These are phyloP conservation scores for Dictyostelium firmibasis DNA, from an alignment of 78 protist genomes.

Conservation along the genomic window DNA sequence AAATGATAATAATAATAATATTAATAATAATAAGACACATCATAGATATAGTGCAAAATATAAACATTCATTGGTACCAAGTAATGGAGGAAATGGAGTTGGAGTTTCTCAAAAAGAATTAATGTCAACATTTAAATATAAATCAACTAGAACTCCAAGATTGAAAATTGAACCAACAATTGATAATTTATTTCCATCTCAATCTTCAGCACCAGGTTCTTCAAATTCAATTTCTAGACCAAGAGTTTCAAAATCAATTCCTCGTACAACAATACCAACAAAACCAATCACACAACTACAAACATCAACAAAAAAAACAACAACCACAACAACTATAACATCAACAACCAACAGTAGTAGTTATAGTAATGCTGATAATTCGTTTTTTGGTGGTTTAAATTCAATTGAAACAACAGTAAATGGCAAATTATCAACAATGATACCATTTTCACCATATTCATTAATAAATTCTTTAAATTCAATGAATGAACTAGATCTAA, in stretches of 20 bases:
- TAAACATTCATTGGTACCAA: neutral
- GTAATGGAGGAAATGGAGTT: neutral
- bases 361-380: neutral
- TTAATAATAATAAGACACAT: neutral
- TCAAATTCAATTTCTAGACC: neutral
- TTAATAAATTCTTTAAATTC: neutral
- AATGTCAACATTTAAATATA: constrained; percentile 20
- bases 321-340: neutral
- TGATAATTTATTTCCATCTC: constrained; percentile 3
- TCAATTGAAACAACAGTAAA: neutral
- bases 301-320: neutral
- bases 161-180: neutral
- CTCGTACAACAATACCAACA: neutral
- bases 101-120: neutral
- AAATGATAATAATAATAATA: neutral
- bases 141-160: neutral
- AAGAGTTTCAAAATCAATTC: neutral
- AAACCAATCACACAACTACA: too few relatives aligned
- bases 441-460: neutral
- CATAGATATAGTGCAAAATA: neutral
- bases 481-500: too few relatives aligned
- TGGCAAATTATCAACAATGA: neutral
- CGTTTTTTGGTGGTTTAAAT: neutral
- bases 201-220: neutral
- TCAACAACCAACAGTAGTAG: neutral